A percentile compares a stretch with the other conserved stretches of the same genome.
Conservation (phyloP, 345 rosid species). For the Melaleuca alternifolia region DNA sequence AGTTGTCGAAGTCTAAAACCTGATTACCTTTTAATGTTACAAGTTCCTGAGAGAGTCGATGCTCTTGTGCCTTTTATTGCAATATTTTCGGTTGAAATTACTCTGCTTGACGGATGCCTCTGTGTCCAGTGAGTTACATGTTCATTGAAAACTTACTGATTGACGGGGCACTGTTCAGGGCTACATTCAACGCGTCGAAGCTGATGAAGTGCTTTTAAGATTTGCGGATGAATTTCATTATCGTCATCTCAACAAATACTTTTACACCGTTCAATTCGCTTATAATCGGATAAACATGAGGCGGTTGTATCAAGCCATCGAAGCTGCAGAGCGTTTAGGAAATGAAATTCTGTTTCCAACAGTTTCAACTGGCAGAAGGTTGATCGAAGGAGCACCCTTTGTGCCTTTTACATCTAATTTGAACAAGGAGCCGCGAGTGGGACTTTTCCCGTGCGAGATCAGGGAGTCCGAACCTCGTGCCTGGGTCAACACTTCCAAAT, state of each 20-base stretch:
- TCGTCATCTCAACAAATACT: slow-evolving; percentile 10
- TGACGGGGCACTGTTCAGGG: slow-evolving; percentile 26
- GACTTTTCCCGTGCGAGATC: too few species aligned
- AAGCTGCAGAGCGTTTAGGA: slow-evolving; percentile 29
- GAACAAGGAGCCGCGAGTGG: slow-evolving; percentile 57
- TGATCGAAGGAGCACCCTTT: slow-evolving; percentile 3
- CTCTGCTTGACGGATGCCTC: neutral
- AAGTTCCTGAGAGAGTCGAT: neutral
- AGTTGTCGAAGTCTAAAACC: neutral
- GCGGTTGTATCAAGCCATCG: slow-evolving; percentile 46
- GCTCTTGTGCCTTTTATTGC: neutral
- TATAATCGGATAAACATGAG: slow-evolving; percentile 36
- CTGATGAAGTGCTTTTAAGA: slow-evolving; percentile 45
- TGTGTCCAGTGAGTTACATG: neutral
- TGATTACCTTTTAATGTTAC: neutral
- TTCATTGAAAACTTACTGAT: neutral
- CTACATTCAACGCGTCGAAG: slow-evolving; percentile 30
- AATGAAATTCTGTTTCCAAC: slow-evolving; percentile 35
- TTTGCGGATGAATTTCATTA: slow-evolving; percentile 22
- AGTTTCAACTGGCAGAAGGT: slow-evolving; percentile 6
- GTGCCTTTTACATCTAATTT: slow-evolving; percentile 22
- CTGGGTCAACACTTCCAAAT: too few species aligned
- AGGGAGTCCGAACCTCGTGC: too few species aligned
- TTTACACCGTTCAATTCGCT: slow-evolving; percentile 24
- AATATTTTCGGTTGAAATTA: neutral